Conservation (phyloP, 2,329 filamentous ascomycete genomes). For the Monilinia vaccinii-corymbosi region DNA sequence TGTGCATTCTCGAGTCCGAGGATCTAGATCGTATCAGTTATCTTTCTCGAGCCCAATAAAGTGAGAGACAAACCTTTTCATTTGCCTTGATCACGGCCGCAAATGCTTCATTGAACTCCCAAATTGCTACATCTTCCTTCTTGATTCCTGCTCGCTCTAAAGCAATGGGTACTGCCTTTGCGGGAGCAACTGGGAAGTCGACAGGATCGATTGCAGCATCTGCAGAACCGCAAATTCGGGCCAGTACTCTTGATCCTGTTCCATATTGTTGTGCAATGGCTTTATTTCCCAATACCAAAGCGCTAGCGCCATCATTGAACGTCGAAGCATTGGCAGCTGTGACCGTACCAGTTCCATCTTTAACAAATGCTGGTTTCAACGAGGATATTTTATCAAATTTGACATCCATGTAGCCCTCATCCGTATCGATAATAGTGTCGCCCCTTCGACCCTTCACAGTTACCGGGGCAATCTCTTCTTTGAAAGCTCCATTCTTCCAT, state of each 20-base stretch:
- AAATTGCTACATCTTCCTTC: slow-evolving; percentile 83
- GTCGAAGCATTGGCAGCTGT: slow-evolving; percentile 92
- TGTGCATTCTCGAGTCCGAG: slow-evolving; percentile 67
- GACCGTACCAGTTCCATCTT: slow-evolving; percentile 77
- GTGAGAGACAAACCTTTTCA: slow-evolving; percentile 52
- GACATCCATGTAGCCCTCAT: slow-evolving; percentile 83
- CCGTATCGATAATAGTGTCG: slow-evolving; percentile 66
- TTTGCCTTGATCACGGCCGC: slow-evolving; percentile 93
- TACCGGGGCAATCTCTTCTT: slow-evolving; percentile 83
- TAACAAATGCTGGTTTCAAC: slow-evolving; percentile 84
- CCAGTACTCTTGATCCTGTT: slow-evolving; percentile 69
- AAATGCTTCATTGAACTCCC: slow-evolving; percentile 99
- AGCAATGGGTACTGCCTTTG: slow-evolving; percentile 85
- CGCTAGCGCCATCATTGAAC: slow-evolving; percentile 89
- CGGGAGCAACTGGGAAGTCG: slow-evolving; percentile 88
- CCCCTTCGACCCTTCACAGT: slow-evolving; percentile 80
- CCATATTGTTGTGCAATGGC: slow-evolving; percentile 75
- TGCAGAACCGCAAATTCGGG: slow-evolving; percentile 73
- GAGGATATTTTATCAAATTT: slow-evolving; percentile 79
- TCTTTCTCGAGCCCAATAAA: not conserved
- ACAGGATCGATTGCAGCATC: slow-evolving; percentile 87
- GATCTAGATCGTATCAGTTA: slow-evolving; percentile 19
- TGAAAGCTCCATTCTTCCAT: slow-evolving; percentile 75
- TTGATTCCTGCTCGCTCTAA: slow-evolving; percentile 82
- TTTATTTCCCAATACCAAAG: slow-evolving; percentile 75